phyloP scores from a whole-genome alignment of 2,329 filamentous ascomycete genomes.

The Aspergillus ibericus region DNA sequence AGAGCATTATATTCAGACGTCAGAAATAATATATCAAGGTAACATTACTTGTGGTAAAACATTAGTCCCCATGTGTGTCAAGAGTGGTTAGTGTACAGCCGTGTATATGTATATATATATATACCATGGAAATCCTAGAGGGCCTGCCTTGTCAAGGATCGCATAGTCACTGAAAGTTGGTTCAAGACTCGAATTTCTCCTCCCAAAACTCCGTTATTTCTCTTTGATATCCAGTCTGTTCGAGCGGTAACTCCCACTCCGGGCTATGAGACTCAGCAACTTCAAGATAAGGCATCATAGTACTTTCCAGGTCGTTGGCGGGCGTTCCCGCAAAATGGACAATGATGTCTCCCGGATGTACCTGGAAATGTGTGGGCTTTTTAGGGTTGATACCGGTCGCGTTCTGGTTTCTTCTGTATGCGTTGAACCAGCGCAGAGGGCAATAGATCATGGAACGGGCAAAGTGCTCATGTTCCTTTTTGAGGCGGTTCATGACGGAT shows the following conservation, averaged over 20 bases:
- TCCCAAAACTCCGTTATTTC: slow-evolving; percentile 16
- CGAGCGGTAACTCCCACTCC: slow-evolving; percentile 13
- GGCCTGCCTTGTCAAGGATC: too few relatives aligned
- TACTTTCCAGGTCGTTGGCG: neutral
- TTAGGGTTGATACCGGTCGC: slow-evolving; percentile 2
- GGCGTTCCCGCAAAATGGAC: slow-evolving; percentile 20
- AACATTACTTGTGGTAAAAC: too few relatives aligned
- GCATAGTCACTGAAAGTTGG: neutral
- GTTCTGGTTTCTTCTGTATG: slow-evolving; percentile 13
- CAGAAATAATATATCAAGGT: too few relatives aligned
- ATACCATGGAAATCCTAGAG: too few relatives aligned
- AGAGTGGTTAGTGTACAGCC: too few relatives aligned
- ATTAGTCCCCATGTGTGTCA: too few relatives aligned
- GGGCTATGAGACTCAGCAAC: slow-evolving; percentile 14
- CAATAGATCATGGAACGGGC: slow-evolving; percentile 15
- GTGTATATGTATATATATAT: too few relatives aligned
- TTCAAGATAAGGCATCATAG: slow-evolving; percentile 14
- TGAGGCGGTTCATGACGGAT: slow-evolving; percentile 1
- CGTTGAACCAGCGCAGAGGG: slow-evolving; percentile 21
- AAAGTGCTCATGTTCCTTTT: slow-evolving; percentile 20
- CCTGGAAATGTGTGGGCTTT: slow-evolving; percentile 7
- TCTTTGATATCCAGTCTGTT: slow-evolving; percentile 10
- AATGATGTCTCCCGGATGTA: slow-evolving; percentile 17
- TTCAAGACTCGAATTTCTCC: neutral
- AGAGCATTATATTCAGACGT: too few relatives aligned